Conservation (phyloP, 495 filamentous ascomycete genomes). For the Rhypophila decipiens region DNA sequence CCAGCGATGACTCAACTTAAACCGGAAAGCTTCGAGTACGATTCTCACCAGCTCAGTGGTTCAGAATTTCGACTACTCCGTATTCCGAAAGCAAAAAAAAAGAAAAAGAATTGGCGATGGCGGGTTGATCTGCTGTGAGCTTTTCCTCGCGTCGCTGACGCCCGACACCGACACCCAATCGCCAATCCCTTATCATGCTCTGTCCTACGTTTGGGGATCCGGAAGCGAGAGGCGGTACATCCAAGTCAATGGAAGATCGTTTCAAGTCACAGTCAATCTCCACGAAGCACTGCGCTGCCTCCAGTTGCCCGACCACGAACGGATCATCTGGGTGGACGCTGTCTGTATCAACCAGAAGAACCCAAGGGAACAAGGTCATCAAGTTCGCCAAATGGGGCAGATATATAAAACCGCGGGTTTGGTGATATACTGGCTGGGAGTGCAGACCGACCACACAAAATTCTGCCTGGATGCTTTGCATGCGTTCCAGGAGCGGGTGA, state of each 20-base stretch:
- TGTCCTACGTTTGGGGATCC: constrained; percentile 6
- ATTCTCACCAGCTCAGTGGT: background rate
- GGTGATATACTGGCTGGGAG: too few relatives aligned
- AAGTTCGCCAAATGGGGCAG: too few relatives aligned
- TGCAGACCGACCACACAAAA: too few relatives aligned
- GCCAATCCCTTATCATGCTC: constrained; percentile 4
- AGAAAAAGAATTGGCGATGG: background rate
- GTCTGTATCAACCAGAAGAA: too few relatives aligned
- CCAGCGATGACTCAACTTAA: background rate
- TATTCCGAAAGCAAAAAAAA: background rate
- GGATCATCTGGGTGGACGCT: too few relatives aligned
- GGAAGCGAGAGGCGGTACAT: background rate
- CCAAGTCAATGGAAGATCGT: constrained; percentile 1
- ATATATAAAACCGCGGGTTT: too few relatives aligned
- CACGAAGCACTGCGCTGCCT: constrained; percentile 1
- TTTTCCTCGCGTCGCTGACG: constrained; percentile 1
- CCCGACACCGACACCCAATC: background rate
- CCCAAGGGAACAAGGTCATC: too few relatives aligned
- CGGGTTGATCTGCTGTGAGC: background rate
- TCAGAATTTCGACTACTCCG: background rate
- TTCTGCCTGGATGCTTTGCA: too few relatives aligned
- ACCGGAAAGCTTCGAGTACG: background rate
- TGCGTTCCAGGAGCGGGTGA: background rate
- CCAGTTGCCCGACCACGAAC: too few relatives aligned
- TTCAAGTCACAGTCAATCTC: background rate